Conservation (phyloP, 2,329 filamentous ascomycete genomes). For the Alternaria gansuensis region DNA sequence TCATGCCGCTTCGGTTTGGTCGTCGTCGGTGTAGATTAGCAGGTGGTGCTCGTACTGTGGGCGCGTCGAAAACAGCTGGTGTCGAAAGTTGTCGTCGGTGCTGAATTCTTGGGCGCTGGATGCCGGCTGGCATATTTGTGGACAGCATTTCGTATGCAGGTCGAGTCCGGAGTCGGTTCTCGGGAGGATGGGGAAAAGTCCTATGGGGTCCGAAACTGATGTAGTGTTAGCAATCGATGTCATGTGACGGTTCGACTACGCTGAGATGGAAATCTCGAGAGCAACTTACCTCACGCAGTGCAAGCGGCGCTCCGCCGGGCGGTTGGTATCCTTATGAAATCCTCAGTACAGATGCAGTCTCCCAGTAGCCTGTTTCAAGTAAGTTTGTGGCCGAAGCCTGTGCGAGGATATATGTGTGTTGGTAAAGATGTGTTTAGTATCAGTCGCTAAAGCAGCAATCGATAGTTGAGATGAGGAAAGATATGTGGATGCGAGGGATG, state of each 20-base stretch:
- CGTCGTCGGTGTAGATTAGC: slow-evolving; percentile 62
- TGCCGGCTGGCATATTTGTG: slow-evolving; percentile 71
- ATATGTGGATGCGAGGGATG: slow-evolving; percentile 35
- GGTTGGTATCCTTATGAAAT: slow-evolving; percentile 58
- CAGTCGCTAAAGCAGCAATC: slow-evolving; percentile 21
- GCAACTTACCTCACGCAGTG: slow-evolving; percentile 77
- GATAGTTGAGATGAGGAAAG: slow-evolving; percentile 34
- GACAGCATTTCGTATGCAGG: slow-evolving; percentile 81
- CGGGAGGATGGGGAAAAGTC: slow-evolving; percentile 44
- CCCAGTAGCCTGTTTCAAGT: slow-evolving; percentile 51
- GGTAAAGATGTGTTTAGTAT: slow-evolving; percentile 17
- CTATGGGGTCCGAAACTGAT: slow-evolving; percentile 54
- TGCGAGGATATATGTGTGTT: slow-evolving; percentile 27
- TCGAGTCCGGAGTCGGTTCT: slow-evolving; percentile 69
- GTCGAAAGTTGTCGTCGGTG: slow-evolving; percentile 91
- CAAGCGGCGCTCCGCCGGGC: slow-evolving; percentile 82
- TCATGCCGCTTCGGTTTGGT: slow-evolving; percentile 81
- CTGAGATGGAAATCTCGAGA: slow-evolving; percentile 6
- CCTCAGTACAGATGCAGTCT: slow-evolving; percentile 56
- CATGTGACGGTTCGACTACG: slow-evolving; percentile 1
- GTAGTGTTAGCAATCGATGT: slow-evolving; percentile 33
- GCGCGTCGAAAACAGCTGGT: slow-evolving; percentile 77
- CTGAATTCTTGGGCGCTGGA: slow-evolving; percentile 76
- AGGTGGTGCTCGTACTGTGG: slow-evolving; percentile 73
- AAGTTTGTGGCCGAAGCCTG: slow-evolving; percentile 49